Percentiles rank a stretch among this genome's conserved stretches.
Evolutionary conservation across 1,284 basidiomycete genomes (phyloP).

Genomic region (Sphagnurus paluster): DNA sequence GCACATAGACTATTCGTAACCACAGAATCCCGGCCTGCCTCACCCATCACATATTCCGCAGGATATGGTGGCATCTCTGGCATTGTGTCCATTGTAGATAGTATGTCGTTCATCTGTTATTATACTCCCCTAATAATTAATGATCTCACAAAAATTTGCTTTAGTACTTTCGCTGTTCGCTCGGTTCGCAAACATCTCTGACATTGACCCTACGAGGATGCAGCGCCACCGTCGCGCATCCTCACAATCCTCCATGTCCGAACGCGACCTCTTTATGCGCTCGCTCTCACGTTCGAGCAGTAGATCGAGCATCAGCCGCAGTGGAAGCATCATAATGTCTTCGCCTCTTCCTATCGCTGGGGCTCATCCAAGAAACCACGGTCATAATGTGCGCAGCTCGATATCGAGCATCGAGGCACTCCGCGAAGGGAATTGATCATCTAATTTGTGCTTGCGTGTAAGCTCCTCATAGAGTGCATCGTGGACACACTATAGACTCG

Average conservation of each 20-base stretch:
- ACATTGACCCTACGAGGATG: slow-evolving; percentile 72
- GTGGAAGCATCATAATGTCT: slow-evolving; percentile 32
- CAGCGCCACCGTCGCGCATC: slow-evolving; percentile 74
- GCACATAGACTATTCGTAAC: slow-evolving; percentile 78
- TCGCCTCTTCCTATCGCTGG: slow-evolving; percentile 9
- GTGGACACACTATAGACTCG: no score
- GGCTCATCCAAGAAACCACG: slow-evolving; percentile 13
- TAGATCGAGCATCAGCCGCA: slow-evolving; percentile 46
- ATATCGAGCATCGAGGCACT: slow-evolving; percentile 24
- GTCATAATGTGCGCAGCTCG: slow-evolving; percentile 18
- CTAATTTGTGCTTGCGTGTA: no score
- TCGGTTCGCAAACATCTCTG: slow-evolving; percentile 63
- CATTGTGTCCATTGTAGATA: slow-evolving; percentile 77
- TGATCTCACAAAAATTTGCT: no score
- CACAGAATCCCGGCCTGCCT: slow-evolving; percentile 48
- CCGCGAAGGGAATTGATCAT: slow-evolving; percentile 8
- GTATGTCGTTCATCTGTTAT: slow-evolving; percentile 40
- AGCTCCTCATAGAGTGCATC: no score
- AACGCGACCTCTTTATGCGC: slow-evolving; percentile 28
- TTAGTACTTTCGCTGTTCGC: slow-evolving; percentile 75
- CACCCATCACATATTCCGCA: slow-evolving; percentile 40
- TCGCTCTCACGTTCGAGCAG: slow-evolving; percentile 54
- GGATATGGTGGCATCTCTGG: slow-evolving; percentile 58
- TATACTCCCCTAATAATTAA: background rate
- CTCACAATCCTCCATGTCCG: slow-evolving; percentile 39